These are phyloP conservation scores for Pyrenula massariospora DNA, from an alignment of 495 filamentous ascomycete species.

Conservation along the genomic window DNA sequence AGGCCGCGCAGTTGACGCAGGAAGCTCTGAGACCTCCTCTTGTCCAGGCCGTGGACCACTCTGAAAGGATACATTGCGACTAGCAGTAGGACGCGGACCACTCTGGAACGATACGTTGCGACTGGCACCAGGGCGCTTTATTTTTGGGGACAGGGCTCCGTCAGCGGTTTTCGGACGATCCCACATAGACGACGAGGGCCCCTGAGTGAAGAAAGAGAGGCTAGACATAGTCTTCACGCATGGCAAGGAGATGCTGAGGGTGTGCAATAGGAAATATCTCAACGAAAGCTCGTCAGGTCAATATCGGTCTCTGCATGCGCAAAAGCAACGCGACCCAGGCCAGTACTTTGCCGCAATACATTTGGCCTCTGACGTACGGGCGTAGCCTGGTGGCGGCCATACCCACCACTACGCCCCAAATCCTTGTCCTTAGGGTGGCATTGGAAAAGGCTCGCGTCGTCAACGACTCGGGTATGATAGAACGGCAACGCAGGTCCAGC, in stretches of 20 bases:
- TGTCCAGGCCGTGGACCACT: not conserved
- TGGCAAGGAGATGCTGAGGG: not conserved
- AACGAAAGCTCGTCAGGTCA: not conserved
- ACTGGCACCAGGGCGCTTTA: not conserved
- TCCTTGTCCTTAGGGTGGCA: not conserved
- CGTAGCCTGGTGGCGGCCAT: not conserved
- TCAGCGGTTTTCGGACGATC: not conserved
- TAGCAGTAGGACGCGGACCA: not conserved
- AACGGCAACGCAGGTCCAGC: not conserved
- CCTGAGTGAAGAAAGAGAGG: not conserved
- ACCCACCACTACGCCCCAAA: not conserved
- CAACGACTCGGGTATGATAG: not conserved
- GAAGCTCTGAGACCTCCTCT: not conserved
- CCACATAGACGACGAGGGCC: not conserved
- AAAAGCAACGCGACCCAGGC: not conserved
- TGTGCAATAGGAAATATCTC: not conserved
- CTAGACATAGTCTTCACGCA: not conserved
- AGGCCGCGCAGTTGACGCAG: not conserved
- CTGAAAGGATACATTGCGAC: constrained; percentile 1
- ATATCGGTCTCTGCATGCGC: not conserved
- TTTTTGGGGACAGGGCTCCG: not conserved
- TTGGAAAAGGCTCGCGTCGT: not conserved
- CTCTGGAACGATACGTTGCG: constrained; percentile 1
- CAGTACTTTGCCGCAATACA: not conserved
- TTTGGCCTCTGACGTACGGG: not conserved